Conservation (phyloP, 2,329 filamentous ascomycete genomes). For the Cordyceps militaris region DNA sequence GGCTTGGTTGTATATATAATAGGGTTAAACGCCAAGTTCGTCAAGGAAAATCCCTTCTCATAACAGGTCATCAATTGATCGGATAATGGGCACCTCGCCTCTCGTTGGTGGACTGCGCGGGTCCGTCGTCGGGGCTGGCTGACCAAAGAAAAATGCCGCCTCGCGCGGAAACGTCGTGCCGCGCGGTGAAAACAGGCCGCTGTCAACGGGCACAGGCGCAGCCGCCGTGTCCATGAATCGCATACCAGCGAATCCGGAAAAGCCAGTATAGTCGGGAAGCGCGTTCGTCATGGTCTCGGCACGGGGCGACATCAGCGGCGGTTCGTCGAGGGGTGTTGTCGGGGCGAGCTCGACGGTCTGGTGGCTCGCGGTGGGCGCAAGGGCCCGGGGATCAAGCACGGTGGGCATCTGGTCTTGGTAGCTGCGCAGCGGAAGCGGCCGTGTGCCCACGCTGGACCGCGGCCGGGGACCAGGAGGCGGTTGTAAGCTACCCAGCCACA, state of each 20-base stretch:
- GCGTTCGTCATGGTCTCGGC: constrained; percentile 67
- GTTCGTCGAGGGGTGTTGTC: constrained; percentile 32
- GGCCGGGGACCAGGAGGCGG: background rate
- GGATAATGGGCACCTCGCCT: constrained; percentile 66
- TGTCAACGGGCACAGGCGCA: constrained; percentile 36
- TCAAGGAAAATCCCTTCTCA: constrained; percentile 32
- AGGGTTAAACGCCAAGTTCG: background rate
- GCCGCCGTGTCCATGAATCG: constrained; percentile 46
- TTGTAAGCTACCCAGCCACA: background rate
- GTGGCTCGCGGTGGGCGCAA: too few species aligned
- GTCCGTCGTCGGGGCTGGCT: constrained; percentile 49
- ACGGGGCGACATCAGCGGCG: constrained; percentile 62
- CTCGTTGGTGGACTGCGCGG: constrained; percentile 69
- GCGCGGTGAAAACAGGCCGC: constrained; percentile 45
- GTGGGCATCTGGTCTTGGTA: constrained; percentile 5
- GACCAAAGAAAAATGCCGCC: constrained; percentile 44
- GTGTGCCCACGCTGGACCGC: constrained; percentile 8
- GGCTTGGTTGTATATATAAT: background rate
- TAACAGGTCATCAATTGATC: constrained; percentile 72
- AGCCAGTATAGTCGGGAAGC: constrained; percentile 36
- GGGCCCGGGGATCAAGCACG: background rate
- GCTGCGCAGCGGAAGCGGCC: constrained; percentile 8
- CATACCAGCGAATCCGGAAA: constrained; percentile 32
- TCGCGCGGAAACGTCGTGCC: constrained; percentile 47
- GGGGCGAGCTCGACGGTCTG: background rate